These are phyloP conservation scores for Fonsecaea monophora DNA, from an alignment of 2,329 filamentous ascomycete species.

Conservation along the genomic window DNA sequence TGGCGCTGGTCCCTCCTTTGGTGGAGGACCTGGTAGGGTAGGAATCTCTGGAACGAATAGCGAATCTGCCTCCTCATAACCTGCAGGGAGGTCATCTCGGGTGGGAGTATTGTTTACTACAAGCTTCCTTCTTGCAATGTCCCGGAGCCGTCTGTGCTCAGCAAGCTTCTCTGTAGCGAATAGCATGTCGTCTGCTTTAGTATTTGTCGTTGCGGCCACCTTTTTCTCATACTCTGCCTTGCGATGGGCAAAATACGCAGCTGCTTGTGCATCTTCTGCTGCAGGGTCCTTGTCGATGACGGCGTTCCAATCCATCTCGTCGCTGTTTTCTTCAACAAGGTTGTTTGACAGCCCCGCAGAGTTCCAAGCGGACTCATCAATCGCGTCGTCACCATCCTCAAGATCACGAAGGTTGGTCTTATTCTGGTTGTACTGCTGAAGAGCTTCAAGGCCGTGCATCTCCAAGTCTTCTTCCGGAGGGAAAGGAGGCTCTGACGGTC, in stretches of 20 bases:
- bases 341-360: not conserved
- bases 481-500: not conserved
- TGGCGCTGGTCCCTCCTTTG: slow-evolving; percentile 21
- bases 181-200: slow-evolving; percentile 28
- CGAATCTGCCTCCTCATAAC: slow-evolving; percentile 28
- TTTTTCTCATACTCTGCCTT: slow-evolving; percentile 28
- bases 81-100: slow-evolving; percentile 12
- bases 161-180: slow-evolving; percentile 26
- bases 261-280: not conserved
- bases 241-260: slow-evolving; percentile 22
- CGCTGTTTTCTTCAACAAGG: slow-evolving; percentile 6
- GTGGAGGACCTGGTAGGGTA: not conserved
- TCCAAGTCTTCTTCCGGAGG: slow-evolving; percentile 5
- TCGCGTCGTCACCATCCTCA: slow-evolving; percentile 2
- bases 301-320: slow-evolving; percentile 24
- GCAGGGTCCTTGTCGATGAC: slow-evolving; percentile 13
- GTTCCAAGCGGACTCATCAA: not conserved
- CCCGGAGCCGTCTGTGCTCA: slow-evolving; percentile 28
- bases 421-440: slow-evolving; percentile 27
- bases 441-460: slow-evolving; percentile 13
- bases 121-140: slow-evolving; percentile 27
- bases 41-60: slow-evolving; percentile 33
- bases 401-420: slow-evolving; percentile 8
- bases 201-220: slow-evolving; percentile 13
- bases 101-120: slow-evolving; percentile 8